A percentile compares a stretch with the other conserved stretches of the same genome.
phyloP scores from a whole-genome alignment of 768 basidiomycete species.

The Holtermannia corniformis region DNA sequence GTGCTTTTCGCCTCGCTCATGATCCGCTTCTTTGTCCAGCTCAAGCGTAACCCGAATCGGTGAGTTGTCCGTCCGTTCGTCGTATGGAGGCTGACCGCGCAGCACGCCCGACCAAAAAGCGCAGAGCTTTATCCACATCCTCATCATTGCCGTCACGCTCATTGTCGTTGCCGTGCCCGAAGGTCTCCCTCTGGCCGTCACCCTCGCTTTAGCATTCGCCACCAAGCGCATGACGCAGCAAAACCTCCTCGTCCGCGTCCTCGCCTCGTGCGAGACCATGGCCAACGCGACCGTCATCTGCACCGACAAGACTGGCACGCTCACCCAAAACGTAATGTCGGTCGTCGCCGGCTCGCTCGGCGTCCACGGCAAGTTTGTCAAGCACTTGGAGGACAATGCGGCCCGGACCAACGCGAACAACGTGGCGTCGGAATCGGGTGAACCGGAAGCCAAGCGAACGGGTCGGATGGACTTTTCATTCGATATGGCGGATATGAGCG shows the following conservation, averaged over 20 bases:
- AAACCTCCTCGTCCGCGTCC: slow-evolving; percentile 87
- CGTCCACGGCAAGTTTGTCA: slow-evolving; percentile 88
- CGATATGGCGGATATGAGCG: slow-evolving; percentile 63
- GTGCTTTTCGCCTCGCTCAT: slow-evolving; percentile 72
- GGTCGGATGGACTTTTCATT: slow-evolving; percentile 65
- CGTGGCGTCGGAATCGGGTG: slow-evolving; percentile 31
- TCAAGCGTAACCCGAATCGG: slow-evolving; percentile 57
- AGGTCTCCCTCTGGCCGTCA: slow-evolving; percentile 90
- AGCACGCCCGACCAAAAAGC: slow-evolving; percentile 73
- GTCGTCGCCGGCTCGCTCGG: slow-evolving; percentile 94
- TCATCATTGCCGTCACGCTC: slow-evolving; percentile 91
- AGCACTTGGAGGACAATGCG: slow-evolving; percentile 60
- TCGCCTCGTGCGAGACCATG: slow-evolving; percentile 98
- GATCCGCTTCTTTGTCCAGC: slow-evolving; percentile 90
- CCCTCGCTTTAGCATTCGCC: slow-evolving; percentile 90
- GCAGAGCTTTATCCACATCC: slow-evolving; percentile 79
- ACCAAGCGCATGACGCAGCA: slow-evolving; percentile 97
- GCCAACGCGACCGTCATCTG: slow-evolving; percentile 84
- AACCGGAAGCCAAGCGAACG: slow-evolving; percentile 21
- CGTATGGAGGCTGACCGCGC: slow-evolving; percentile 5
- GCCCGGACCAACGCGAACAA: slow-evolving; percentile 63
- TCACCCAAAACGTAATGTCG: slow-evolving; percentile 90
- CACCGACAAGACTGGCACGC: slow-evolving; percentile 51
- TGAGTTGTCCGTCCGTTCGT: slow-evolving; percentile 29
- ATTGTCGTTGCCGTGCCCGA: slow-evolving; percentile 81